These are phyloP conservation scores for Scleromitrula shiraiana DNA, from an alignment of 2,329 filamentous ascomycete species.

Conservation along the genomic window DNA sequence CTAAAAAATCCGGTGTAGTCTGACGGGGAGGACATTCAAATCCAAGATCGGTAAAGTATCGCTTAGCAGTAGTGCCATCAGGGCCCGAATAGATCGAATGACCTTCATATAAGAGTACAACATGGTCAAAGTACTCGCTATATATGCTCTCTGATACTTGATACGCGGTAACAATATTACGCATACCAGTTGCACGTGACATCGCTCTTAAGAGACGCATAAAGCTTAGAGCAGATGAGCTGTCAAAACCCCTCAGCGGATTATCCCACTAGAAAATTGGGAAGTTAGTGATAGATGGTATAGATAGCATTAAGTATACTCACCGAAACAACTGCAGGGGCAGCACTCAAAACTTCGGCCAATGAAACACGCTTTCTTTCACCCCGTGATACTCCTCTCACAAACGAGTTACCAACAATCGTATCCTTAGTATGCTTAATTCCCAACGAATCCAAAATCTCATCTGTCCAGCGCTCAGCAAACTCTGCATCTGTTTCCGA, in stretches of 20 bases:
- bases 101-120: conserved; percentile 67
- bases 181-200: conserved; percentile 67
- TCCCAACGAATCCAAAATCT: conserved; percentile 70
- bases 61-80: conserved; percentile 49
- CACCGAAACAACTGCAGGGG: conserved; percentile 65
- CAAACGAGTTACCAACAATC: conserved; percentile 58
- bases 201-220: conserved; percentile 62
- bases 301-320: too few species aligned
- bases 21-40: conserved; percentile 47
- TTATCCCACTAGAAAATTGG: too few species aligned
- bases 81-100: conserved; percentile 60
- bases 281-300: too few species aligned
- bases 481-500: conserved; percentile 61
- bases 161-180: conserved; percentile 60
- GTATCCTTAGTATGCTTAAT: conserved; percentile 70
- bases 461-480: too few species aligned
- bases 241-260: conserved; percentile 70
- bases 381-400: conserved; percentile 69
- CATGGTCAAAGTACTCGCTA: conserved; percentile 72
- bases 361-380: conserved; percentile 76
- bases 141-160: conserved; percentile 65
- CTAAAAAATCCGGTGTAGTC: conserved; percentile 73
- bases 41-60: conserved; percentile 59
- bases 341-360: conserved; percentile 67
- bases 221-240: conserved; percentile 71